Evolutionary conservation across 345 rosid species (phyloP).

Genomic region (Angophora floribunda): DNA sequence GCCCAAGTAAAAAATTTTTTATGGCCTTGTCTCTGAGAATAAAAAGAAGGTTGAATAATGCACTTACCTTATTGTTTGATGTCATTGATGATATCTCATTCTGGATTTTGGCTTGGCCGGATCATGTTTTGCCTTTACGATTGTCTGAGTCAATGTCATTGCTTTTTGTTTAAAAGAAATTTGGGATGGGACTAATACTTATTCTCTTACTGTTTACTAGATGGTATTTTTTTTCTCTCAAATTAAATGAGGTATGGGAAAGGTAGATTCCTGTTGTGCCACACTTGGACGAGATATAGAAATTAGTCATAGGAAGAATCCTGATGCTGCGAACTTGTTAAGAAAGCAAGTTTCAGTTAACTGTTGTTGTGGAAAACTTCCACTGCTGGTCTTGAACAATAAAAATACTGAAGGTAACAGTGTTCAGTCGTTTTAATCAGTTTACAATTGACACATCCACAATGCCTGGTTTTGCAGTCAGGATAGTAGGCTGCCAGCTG

Average conservation of each 20-base stretch:
- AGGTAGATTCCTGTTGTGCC: not conserved
- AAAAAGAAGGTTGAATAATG: not conserved
- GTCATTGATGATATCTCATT: not conserved
- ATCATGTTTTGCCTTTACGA: not conserved
- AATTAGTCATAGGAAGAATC: not conserved
- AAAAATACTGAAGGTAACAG: not conserved
- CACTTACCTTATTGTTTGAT: not conserved
- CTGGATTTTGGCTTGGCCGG: not conserved
- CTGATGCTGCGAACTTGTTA: not conserved
- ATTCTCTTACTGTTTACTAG: not conserved
- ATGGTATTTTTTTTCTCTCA: not conserved
- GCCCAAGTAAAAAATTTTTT: not conserved
- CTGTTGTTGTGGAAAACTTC: not conserved
- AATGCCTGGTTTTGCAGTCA: constrained; percentile 45
- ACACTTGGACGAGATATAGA: not conserved
- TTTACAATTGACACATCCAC: constrained; percentile 5
- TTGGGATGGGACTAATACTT: not conserved
- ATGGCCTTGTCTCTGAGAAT: not conserved
- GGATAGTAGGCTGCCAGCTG: constrained; percentile 98
- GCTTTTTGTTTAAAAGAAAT: not conserved
- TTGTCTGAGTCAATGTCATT: not conserved
- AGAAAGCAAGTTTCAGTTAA: not conserved
- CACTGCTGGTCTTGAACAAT: not conserved
- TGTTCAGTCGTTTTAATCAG: not conserved
- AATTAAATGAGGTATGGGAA: not conserved